Base-by-base conservation (phyloP, 2,329 filamentous ascomycete species). In the Penicillium freii region DNA sequence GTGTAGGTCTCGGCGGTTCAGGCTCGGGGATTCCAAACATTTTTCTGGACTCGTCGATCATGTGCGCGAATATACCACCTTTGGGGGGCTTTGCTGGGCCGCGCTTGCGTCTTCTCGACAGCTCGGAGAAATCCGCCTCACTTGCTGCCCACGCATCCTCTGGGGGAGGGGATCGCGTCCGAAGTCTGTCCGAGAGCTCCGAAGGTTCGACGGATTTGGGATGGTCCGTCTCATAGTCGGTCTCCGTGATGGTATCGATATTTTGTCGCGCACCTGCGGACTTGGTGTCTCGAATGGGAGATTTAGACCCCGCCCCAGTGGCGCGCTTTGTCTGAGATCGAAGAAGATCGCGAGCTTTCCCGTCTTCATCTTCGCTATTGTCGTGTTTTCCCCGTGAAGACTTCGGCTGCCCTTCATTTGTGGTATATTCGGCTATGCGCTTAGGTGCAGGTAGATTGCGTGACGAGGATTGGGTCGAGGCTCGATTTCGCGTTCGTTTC, bases 401-500 rank as follows among this genome's bases (percentile, higher is more conserved):
- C 19, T 50, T 63, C 6, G 66, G n/a, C n/a, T 45, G 54, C 45
- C 59, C 55, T 40, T 72, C 65, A 57, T 76, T 73, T 7, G 65
- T 69, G 43, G 72, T 74, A 59, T 76, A 73, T 50, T 73, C 62
- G 29, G 70, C 77, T 13, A 79, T 75, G 53, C 79, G 74, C 63
- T 78, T 81, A 23, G 70, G 72, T 15, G 66, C 62, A 66, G 73
- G 66, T 69, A 74, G 51, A 71, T 79, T 78, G 6, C 74, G 70
- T 40, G 73, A 57, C 38, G 69, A 71, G 19, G 70, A 66, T 58
- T 75, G 77, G 19, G 69, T 65, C 52, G 75, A 78, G 0, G 79
- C 72, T 9, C 81, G 75, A 56, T 73, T 81, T 57, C 79, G 81
- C 59, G 80, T 82, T 58, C 80, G 81, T 60, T 82, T 83, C 72